A percentile compares a stretch with the other conserved stretches of the same genome.
Conservation (phyloP, 1,284 basidiomycete genomes). For the Anthracocystis walkeri region DNA sequence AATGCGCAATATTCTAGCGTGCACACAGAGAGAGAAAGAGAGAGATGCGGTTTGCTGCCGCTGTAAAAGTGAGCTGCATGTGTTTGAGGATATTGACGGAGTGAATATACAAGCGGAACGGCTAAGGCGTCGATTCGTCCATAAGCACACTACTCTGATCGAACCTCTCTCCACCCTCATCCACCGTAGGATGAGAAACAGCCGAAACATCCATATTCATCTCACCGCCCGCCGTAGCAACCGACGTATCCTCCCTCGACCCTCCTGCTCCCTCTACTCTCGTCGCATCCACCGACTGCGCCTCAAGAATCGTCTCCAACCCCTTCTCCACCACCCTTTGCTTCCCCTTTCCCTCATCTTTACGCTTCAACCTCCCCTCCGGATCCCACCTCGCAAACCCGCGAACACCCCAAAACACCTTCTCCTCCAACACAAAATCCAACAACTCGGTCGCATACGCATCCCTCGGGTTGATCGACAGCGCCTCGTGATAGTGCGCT, state of each 20-base stretch:
- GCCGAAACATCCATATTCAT: slow-evolving; percentile 44
- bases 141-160: slow-evolving; percentile 39
- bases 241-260: slow-evolving; percentile 8
- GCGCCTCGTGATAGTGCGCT: slow-evolving; percentile 59
- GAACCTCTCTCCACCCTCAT: background rate
- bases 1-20: too few species aligned
- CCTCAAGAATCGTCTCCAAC: slow-evolving; percentile 15
- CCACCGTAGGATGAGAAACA: background rate
- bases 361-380: slow-evolving; percentile 1
- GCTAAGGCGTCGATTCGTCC: slow-evolving; percentile 39
- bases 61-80: too few species aligned
- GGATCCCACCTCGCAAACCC: slow-evolving; percentile 32
- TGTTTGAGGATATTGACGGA: too few species aligned
- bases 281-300: background rate
- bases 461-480: slow-evolving; percentile 55
- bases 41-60: background rate
- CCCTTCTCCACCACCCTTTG: background rate
- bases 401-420: slow-evolving; percentile 32
- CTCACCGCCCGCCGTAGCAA: slow-evolving; percentile 20
- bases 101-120: too few species aligned
- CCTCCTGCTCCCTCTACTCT: background rate
- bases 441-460: slow-evolving; percentile 52
- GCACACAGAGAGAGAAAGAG: too few species aligned
- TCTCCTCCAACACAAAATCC: slow-evolving; percentile 55
- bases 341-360: background rate